Conservation (phyloP, 2,329 filamentous ascomycete genomes). For the Fusarium pseudocircinatum region DNA sequence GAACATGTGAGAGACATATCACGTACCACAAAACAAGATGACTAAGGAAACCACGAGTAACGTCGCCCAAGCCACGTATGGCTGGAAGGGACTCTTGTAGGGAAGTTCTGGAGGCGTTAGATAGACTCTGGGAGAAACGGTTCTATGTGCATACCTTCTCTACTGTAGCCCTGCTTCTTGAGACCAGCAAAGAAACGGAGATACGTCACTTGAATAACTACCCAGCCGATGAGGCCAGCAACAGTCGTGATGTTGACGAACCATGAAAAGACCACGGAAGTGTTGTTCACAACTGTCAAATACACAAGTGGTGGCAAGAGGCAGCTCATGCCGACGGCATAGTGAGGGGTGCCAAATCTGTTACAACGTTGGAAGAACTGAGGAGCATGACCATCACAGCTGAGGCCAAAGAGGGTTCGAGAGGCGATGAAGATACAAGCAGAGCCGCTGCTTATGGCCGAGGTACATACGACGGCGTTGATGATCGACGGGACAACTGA, state of each 20-base stretch:
- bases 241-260: not conserved
- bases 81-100: not conserved
- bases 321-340: not conserved
- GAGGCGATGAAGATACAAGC: not conserved
- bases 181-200: not conserved
- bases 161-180: not conserved
- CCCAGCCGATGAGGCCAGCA: not conserved
- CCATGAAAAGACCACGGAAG: not conserved
- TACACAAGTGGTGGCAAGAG: fast-evolving
- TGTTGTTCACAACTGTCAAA: not conserved
- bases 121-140: fast-evolving
- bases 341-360: not conserved
- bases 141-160: not conserved
- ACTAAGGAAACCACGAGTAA: not conserved
- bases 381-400: not conserved
- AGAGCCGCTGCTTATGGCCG: not conserved
- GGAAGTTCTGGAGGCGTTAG: not conserved
- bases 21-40: not conserved
- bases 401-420: not conserved
- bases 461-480: not conserved
- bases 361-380: not conserved
- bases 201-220: not conserved
- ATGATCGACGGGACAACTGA: not conserved
- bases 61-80: not conserved
- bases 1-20: fast-evolving